phyloP scores from a whole-genome alignment of 805 yeast genomes.

The Sugiyamaella boreocaroliniensis region DNA sequence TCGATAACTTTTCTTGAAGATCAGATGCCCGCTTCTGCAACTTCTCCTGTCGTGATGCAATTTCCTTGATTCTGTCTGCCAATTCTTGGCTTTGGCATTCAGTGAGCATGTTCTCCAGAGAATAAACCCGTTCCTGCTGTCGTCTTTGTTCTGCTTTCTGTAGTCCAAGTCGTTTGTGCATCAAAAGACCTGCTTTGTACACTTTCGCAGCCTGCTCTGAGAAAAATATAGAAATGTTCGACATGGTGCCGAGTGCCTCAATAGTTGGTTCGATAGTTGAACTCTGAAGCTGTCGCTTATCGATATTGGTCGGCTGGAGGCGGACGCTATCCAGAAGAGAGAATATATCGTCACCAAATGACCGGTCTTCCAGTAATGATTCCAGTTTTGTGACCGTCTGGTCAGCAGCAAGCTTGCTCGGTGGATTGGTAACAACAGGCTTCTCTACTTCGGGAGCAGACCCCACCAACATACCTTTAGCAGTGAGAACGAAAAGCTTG shows the following conservation, averaged over 20 bases:
- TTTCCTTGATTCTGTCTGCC: slow-evolving; percentile 15
- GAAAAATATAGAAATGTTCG: slow-evolving; percentile 18
- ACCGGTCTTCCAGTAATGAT: slow-evolving; percentile 1
- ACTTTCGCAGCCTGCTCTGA: slow-evolving; percentile 24
- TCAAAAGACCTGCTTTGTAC: slow-evolving; percentile 31
- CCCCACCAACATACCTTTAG: neutral
- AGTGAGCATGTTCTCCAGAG: slow-evolving; percentile 19
- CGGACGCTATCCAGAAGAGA: slow-evolving; percentile 2
- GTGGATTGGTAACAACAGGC: neutral
- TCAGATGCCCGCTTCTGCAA: slow-evolving; percentile 30
- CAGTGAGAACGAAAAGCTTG: neutral
- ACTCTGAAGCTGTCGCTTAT: neutral
- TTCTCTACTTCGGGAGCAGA: neutral
- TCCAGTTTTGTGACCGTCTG: slow-evolving; percentile 5
- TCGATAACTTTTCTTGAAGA: slow-evolving; percentile 27
- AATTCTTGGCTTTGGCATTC: slow-evolving; percentile 4
- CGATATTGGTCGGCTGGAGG: neutral
- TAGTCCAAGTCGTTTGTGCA: slow-evolving; percentile 33
- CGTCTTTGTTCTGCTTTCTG: slow-evolving; percentile 39
- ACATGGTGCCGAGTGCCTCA: slow-evolving; percentile 21
- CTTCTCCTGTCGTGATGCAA: slow-evolving; percentile 30
- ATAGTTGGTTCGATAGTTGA: slow-evolving; percentile 2
- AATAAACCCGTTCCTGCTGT: slow-evolving; percentile 33
- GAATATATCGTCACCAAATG: slow-evolving; percentile 6
- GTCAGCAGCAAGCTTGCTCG: neutral